Conservation (phyloP, 2,329 filamentous ascomycete species). For the Diaporthe citrichinensis region DNA sequence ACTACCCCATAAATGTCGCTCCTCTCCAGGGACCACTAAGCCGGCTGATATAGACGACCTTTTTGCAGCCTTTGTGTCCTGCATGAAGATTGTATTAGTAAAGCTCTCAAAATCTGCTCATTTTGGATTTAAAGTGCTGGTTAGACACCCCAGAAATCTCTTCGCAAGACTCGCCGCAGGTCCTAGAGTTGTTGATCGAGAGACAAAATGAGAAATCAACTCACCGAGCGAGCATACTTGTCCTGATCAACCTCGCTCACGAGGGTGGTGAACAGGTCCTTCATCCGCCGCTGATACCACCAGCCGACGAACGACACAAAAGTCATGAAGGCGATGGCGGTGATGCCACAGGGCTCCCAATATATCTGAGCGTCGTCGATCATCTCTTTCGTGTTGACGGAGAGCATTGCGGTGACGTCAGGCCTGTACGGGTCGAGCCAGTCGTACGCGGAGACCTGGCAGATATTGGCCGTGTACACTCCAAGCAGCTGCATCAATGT, state of each 20-base stretch:
- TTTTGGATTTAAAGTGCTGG: neutral
- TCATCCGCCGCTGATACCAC: conserved; percentile 49
- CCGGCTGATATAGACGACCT: neutral
- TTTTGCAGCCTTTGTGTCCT: conserved; percentile 4
- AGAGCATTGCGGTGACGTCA: conserved; percentile 14
- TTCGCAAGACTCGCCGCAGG: too few relatives aligned
- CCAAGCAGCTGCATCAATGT: conserved; percentile 48
- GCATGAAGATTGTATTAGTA: neutral
- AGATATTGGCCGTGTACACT: conserved; percentile 45
- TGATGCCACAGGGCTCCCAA: conserved; percentile 45
- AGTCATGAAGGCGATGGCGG: conserved; percentile 47
- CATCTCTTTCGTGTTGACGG: conserved; percentile 14
- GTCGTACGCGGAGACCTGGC: conserved; percentile 39
- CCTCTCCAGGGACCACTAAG: neutral
- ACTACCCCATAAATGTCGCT: conserved; percentile 2
- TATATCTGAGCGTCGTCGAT: conserved; percentile 34
- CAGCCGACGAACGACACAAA: conserved; percentile 46
- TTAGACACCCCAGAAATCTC: too few relatives aligned
- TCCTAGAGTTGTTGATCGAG: neutral
- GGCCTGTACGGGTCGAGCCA: conserved; percentile 42
- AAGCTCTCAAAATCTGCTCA: neutral
- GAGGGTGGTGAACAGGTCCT: conserved; percentile 43
- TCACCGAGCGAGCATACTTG: conserved; percentile 20
- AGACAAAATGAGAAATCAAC: neutral
- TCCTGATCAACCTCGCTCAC: conserved; percentile 29